These are phyloP conservation scores for Rhododendron molle DNA, from an alignment of 148 eudicot genomes.

Conservation along the genomic window DNA sequence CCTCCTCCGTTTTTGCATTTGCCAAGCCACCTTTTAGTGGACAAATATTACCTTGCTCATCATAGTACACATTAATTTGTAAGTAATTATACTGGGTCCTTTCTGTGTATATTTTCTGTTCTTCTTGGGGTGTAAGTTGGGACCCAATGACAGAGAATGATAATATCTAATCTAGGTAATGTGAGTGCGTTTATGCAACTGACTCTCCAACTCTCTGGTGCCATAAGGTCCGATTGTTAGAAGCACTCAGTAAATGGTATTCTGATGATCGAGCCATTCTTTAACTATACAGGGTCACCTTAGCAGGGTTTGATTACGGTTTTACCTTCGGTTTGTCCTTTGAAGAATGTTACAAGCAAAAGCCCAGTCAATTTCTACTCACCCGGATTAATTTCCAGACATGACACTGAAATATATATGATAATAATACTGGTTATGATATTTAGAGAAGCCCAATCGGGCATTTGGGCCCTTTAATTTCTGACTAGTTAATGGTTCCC, in stretches of 20 bases:
- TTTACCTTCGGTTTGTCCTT: background rate
- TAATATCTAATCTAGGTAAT: background rate
- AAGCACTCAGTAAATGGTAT: background rate
- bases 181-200: background rate
- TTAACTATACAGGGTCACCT: background rate
- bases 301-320: background rate
- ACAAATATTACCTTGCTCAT: background rate
- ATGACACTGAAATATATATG: background rate
- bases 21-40: background rate
- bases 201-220: background rate
- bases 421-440: background rate
- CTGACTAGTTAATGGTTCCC: background rate
- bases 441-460: no score
- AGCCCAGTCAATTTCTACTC: background rate
- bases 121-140: background rate
- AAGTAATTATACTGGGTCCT: background rate
- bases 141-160: background rate
- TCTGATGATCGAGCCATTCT: background rate
- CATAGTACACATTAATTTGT: background rate
- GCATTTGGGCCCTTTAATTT: no score
- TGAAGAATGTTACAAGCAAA: background rate
- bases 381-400: background rate
- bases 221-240: background rate
- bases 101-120: background rate
- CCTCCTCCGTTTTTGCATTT: background rate